Base-by-base conservation (phyloP, 495 filamentous ascomycete species). In the Talaromyces nanjingensis region DNA sequence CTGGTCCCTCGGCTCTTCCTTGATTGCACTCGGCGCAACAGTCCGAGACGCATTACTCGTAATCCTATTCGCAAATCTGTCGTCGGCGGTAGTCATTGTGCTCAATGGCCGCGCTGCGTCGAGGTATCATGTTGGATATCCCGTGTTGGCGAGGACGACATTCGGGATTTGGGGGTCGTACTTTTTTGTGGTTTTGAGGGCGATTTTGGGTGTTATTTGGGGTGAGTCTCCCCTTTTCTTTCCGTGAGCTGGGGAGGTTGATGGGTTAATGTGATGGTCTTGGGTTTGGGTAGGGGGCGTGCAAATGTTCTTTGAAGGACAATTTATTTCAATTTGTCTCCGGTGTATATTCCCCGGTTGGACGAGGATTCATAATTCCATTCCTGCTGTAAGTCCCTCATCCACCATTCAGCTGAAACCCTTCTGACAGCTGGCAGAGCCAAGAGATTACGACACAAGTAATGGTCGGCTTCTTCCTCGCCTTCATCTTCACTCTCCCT, bases 111-210 rank as follows among this genome's bases (percentile, higher is more conserved):
- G 67, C 14, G 65, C 53, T 16, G 67, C 65, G 8, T 64, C 65
- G 3, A 53, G 60, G 29, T 69, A 67, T 58, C 68, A 70, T 56
- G 49, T 83, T 6, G 81, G 82, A 6, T 88, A 86, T 72, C 82
- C 85, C 7, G 82, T 87, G 18, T 74, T 83, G 56, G 76, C 79
- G 5, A 77, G 84, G 4, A 79, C 83, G 18, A 72, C 76, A 37
- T 87, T 84, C 66, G 85, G 85, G 11, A 86, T 82, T 66, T 86
- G 81, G 68, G 74, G 83, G 20, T 75, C 78, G n/a, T 85, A 85
- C 64, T 81, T 87, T 64, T 73, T 77, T 52, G 83, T 87, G 39
- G 71, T 86, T 18, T 81, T 83, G 4, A 79, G 86, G 29, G 76
- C 77, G 7, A 80, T 87, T 65, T 75, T 87, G 14, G 86, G 84